Evolutionary conservation across 495 filamentous ascomycete genomes (phyloP).

Genomic region (Trichodelitschia bisporula): DNA sequence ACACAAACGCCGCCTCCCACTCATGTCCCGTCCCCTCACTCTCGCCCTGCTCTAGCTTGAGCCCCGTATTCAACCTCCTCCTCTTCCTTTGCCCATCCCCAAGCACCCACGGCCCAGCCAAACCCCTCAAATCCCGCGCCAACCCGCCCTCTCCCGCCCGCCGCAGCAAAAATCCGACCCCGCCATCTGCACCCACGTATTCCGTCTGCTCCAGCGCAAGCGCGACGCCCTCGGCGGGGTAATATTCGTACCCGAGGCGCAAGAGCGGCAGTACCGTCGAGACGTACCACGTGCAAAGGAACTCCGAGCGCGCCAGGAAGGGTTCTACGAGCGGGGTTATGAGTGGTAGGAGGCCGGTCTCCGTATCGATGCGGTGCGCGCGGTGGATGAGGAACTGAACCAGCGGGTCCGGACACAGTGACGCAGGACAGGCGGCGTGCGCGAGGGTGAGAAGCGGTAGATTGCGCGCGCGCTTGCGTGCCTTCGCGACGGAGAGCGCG

Average conservation of each 20-base stretch:
- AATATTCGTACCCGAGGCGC: constrained; percentile 65
- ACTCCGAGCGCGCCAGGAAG: constrained; percentile 42
- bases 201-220: constrained; percentile 37
- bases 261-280: constrained; percentile 57
- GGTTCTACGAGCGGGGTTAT: constrained; percentile 46
- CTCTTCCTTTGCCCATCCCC: constrained; percentile 38
- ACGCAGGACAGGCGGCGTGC: constrained; percentile 10
- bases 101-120: constrained; percentile 68
- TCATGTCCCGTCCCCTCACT: constrained; percentile 18
- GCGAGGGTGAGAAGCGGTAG: constrained; percentile 38
- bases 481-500: constrained; percentile 35
- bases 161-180: constrained; percentile 41
- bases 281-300: constrained; percentile 49
- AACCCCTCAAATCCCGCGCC: constrained; percentile 44
- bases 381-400: constrained; percentile 53
- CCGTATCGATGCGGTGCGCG: constrained; percentile 47
- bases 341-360: constrained; percentile 51
- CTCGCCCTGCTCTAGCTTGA: no score
- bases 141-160: constrained; percentile 19
- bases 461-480: constrained; percentile 42
- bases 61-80: constrained; percentile 26
- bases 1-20: constrained; percentile 64
- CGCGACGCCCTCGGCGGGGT: constrained; percentile 29
- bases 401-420: constrained; percentile 28
- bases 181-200: constrained; percentile 32